Base-by-base conservation (phyloP, 768 basidiomycete genomes). In the Tremella fuciformis region DNA sequence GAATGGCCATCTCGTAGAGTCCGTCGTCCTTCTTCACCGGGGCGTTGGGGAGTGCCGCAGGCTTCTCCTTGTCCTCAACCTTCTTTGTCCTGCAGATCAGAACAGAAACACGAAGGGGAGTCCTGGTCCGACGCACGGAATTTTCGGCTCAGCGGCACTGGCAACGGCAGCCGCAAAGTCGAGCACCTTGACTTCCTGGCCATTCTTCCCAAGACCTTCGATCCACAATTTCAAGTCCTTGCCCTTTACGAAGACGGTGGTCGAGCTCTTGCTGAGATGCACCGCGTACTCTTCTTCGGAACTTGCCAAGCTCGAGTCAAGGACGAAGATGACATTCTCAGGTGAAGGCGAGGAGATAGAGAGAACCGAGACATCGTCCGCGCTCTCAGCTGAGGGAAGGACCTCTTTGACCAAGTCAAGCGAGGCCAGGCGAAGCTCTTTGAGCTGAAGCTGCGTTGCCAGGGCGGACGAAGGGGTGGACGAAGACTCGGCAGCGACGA, bases 1-100 rank as follows among this genome's bases (percentile, higher is more conserved):
- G 88, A 73, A 97, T 89, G 37, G 93, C 92, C 67, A 93, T 87
- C 79, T 93, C 88, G 21, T 91, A 84, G 0, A 89, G 86, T 48
- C 88, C 90, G 60, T 94, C 88, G 59, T 88, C 78, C 85, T 89
- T 34, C 85, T 66, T 62, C 24, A 56, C 60, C 8, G 24, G 54
- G 3, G 22, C 8, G 38, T 25, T 50, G 1, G 18, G 15, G 15
- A 48, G 64, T 25, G 64, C 60, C 42, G 70, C 65, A 47, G 66
- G 60, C 59, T 52, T 34, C 37, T 68, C 62, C 57, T 70, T 66
- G 42, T 59, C 58, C 15, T 67, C 72, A 57, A 66, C 63, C 62
- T 67, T 63, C 19, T 53, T 67, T 24, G 50, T n/a, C 42, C 22
- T n/a, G 42, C n/a, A 46, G n/a, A 15, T 46, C 4, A 46, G n/a